Conservation (phyloP, 2,329 filamentous ascomycete genomes). For the Fusarium hostae region DNA sequence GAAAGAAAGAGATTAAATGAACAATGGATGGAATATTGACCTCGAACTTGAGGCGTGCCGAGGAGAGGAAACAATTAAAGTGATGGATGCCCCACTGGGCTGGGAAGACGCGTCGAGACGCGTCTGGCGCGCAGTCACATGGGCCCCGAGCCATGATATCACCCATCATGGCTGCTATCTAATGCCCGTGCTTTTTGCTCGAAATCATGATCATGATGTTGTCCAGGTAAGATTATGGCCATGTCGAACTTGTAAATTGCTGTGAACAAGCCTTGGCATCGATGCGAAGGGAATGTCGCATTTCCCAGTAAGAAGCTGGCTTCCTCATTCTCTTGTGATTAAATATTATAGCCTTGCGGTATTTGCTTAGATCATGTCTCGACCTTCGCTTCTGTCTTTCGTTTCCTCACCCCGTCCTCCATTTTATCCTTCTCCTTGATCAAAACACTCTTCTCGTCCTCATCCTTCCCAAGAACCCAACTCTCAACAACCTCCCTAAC, state of each 20-base stretch:
- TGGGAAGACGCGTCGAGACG: conserved; percentile 28
- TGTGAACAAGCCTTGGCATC: accelerated
- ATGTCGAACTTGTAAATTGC: not conserved
- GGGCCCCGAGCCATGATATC: conserved; percentile 27
- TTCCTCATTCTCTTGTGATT: not conserved
- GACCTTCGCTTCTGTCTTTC: conserved; percentile 31
- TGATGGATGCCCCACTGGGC: conserved; percentile 17
- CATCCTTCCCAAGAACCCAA: conserved; percentile 69
- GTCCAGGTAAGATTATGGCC: accelerated
- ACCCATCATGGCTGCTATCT: not conserved
- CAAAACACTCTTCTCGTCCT: conserved; percentile 41
- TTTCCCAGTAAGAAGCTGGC: accelerated
- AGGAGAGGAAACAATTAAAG: conserved; percentile 1
- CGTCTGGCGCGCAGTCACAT: conserved; percentile 37
- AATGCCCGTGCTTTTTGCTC: not conserved
- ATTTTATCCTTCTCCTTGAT: conserved; percentile 39
- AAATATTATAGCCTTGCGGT: not conserved
- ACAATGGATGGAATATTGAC: not conserved
- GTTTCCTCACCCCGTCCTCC: conserved; percentile 41
- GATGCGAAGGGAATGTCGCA: too few relatives aligned
- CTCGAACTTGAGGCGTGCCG: not conserved
- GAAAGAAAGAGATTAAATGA: not conserved
- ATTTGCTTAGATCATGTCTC: not conserved
- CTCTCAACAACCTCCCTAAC: conserved; percentile 76
- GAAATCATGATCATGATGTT: not conserved